A percentile compares a stretch with the other conserved stretches of the same genome.
These are phyloP conservation scores for Penicillium brevicompactum DNA, from an alignment of 2,329 filamentous ascomycete species.

Conservation along the genomic window DNA sequence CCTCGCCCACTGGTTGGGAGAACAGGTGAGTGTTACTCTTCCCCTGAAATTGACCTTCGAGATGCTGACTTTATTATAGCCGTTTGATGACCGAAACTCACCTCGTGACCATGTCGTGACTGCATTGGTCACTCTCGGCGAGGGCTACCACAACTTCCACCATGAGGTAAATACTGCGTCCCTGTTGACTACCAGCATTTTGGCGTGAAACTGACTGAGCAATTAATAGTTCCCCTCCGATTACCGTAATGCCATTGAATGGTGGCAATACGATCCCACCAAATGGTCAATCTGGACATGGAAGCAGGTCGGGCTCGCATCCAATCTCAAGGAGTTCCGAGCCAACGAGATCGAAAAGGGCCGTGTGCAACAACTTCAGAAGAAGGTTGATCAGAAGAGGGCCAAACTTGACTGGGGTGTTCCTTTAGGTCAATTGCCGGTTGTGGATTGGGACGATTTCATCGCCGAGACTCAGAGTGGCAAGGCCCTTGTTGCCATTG, in stretches of 20 bases:
- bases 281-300: conserved; percentile 77
- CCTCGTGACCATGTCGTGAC: conserved; percentile 82
- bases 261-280: conserved; percentile 84
- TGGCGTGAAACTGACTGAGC: background rate
- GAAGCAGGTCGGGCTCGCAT: conserved; percentile 82
- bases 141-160: conserved; percentile 90
- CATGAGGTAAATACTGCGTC: conserved; percentile 57
- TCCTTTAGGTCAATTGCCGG: conserved; percentile 80
- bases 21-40: conserved; percentile 53
- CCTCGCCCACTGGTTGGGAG: conserved; percentile 81
- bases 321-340: conserved; percentile 87
- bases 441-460: conserved; percentile 84
- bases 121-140: conserved; percentile 76
- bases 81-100: conserved; percentile 85
- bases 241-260: conserved; percentile 84
- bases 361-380: conserved; percentile 82
- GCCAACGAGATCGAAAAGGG: conserved; percentile 92
- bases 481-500: conserved; percentile 74
- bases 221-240: conserved; percentile 68
- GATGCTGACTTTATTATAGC: conserved; percentile 34
- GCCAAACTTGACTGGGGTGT: conserved; percentile 80
- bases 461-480: conserved; percentile 76
- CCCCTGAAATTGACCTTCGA: no score
- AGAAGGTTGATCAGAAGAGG: conserved; percentile 89
- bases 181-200: background rate